Evolutionary conservation across 176 grass and related monocot genomes (phyloP), one percentile per base, ranked within the genome.

Genomic region (Carex kokanica): DNA sequence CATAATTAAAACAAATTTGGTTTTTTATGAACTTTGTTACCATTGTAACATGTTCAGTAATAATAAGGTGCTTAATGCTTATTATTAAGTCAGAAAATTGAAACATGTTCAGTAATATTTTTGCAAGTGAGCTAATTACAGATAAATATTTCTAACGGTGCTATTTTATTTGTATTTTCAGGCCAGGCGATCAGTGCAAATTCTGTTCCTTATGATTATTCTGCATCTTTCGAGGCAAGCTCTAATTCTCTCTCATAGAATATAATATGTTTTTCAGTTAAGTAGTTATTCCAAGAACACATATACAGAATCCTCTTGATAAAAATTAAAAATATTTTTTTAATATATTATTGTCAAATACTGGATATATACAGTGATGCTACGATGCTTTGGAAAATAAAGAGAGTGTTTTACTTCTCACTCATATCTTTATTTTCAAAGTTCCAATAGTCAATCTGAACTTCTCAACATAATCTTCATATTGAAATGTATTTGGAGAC

Each of bases 161-260:
- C 10, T 53, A 32, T 78, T n/a, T 57, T 54, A 80, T 86, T 80
- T 69, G 21, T 38, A 68, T 34, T 77, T 86, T 72, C 61, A 86
- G 75, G 61, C 31, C 60, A 59, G 77, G 84, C 70, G 64, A 77
- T 73, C 78, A 64, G 80, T 29, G 88, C 66, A 13, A 87, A 74
- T 45, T 89, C 88, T 29, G 70, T 92, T 6, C 81, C 82, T 9
- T 95, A 95, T 88, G 93, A 95, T 78, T 95, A 92, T 43, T 92
- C 90, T 0, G 88, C 93, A 74, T 82, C 84, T 89, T 74, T 87
- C 32, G 84, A 95, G 90, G 93, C 82, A 90, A 88, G 84, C 66
- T 32, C 36, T 20, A 12, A 49, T 14, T 66, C 17, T 52, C 24
- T 23, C 6, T 80, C 5, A 12, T 41, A 60, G 24, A 69, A 38